Evolutionary conservation across 495 filamentous ascomycete genomes (phyloP).

Genomic region (Tuber brumale): DNA sequence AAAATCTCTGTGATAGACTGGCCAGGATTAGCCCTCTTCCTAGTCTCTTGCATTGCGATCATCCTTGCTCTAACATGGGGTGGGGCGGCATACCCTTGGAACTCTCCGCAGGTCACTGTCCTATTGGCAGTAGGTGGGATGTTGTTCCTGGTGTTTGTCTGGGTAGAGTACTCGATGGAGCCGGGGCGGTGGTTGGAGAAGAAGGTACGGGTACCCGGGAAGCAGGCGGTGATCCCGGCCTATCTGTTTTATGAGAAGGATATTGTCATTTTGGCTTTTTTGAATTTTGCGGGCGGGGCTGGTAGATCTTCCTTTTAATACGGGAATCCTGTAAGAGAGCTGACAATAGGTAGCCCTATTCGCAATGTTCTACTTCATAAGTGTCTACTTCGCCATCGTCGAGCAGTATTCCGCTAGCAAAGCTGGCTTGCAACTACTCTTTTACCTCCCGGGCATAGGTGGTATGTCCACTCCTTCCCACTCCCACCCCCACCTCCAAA

Average conservation of each 20-base stretch:
- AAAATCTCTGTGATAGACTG: neutral
- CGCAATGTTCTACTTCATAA: slow-evolving; percentile 49
- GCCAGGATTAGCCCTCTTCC: neutral
- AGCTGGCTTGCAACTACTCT: slow-evolving; percentile 46
- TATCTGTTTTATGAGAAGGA: slow-evolving; percentile 33
- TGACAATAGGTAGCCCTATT: slow-evolving; percentile 42
- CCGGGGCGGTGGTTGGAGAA: neutral
- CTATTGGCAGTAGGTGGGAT: neutral
- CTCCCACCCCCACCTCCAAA: neutral
- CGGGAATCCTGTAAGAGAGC: neutral
- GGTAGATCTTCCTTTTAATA: neutral
- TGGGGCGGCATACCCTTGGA: neutral
- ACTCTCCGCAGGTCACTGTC: neutral
- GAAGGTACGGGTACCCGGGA: neutral
- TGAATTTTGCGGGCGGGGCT: slow-evolving; percentile 25
- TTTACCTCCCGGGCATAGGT: neutral
- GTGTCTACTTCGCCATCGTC: slow-evolving; percentile 47
- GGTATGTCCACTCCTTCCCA: neutral
- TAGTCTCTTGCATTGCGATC: neutral
- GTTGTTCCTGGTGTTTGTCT: neutral
- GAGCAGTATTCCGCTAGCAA: slow-evolving; percentile 43
- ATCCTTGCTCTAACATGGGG: neutral
- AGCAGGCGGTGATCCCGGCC: slow-evolving; percentile 35
- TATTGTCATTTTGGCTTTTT: slow-evolving; percentile 25
- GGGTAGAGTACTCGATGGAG: neutral